Base-by-base conservation (phyloP, 352 stramenopile species). In the Phytophthora multivora region DNA sequence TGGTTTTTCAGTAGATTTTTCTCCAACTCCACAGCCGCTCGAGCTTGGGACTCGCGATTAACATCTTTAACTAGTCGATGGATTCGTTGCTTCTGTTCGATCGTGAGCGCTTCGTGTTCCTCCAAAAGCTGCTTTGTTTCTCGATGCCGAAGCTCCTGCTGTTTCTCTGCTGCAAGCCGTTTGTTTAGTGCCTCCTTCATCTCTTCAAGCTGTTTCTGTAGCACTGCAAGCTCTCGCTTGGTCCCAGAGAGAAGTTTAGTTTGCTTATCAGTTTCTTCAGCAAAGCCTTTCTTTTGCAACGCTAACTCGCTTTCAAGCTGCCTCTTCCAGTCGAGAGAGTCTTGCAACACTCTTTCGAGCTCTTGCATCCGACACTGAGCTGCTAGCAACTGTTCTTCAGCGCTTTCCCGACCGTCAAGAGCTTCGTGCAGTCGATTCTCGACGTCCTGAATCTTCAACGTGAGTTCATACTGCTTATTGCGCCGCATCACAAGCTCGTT, bases 401-500 rank as follows among this genome's bases (percentile, higher is more conserved):
- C 60, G 9, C n/a, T 67, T 58, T 91, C 82, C 4, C 59, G 43
- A 5, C 56, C 48, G 35, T 82, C 74, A 7, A 59, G 61, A 0
- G 71, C 55, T 2, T 71, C 60, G 25, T 91, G 84, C 2, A 90
- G 47, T 18, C 67, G 69, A 19, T 72, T 72, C 31, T 93, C 78
- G 0, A 73, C 68, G 8, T 87, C 75, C 53, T 91, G 85, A 10
- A 93, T 60, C 36, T 83, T 75, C 9, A 90, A 58, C 19, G 82
- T 87, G 13, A 93, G 73, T n/a, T 93, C 85, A 51, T 91, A 93
- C 42, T 93, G 82, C 39, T 88, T 90, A 48, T 84, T 91, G 12
- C 85, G 75, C 1, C 85, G 71, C 73, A 88, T 79, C 0, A 91
- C 76, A 0, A 93, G 59, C 69, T 93, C 85, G 10, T 66, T 84